phyloP scores from a whole-genome alignment of 257 asterid genomes.

The Thymus mandschuricus region DNA sequence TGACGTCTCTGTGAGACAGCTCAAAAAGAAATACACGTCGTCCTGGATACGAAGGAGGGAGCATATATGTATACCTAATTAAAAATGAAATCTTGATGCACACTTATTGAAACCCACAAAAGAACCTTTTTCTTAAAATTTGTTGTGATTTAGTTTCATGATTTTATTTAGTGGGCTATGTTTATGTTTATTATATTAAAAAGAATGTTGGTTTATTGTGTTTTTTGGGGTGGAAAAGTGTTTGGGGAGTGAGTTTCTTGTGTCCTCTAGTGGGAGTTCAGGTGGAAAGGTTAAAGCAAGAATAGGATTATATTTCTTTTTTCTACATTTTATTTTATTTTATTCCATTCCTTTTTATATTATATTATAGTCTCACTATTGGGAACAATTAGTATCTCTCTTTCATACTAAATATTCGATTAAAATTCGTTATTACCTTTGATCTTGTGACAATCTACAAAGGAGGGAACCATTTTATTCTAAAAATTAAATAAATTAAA shows the following conservation, averaged over 20 bases:
- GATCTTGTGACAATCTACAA: too few species aligned
- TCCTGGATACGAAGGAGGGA: too few species aligned
- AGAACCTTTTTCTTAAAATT: too few species aligned
- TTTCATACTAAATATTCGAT: background rate
- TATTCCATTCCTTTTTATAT: background rate
- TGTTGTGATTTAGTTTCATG: background rate
- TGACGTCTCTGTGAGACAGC: too few species aligned
- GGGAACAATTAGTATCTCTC: constrained; percentile 3
- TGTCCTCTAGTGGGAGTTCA: constrained; percentile 56
- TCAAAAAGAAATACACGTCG: too few species aligned
- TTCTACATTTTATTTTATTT: background rate
- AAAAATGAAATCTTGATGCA: background rate
- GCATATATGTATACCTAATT: background rate
- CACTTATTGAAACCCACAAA: background rate
- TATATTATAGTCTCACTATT: background rate
- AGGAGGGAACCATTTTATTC: too few species aligned
- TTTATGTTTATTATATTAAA: background rate
- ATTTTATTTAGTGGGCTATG: constrained; percentile 20
- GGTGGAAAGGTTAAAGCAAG: constrained; percentile 46
- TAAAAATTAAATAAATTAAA: too few species aligned
- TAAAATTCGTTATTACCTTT: too few species aligned
- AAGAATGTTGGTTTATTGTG: background rate
- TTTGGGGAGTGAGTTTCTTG: constrained; percentile 32
- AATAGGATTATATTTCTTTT: constrained; percentile 33
- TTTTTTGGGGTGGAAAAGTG: constrained; percentile 27